phyloP scores from a whole-genome alignment of 176 grass and related monocot genomes.

The Oryza punctata region DNA sequence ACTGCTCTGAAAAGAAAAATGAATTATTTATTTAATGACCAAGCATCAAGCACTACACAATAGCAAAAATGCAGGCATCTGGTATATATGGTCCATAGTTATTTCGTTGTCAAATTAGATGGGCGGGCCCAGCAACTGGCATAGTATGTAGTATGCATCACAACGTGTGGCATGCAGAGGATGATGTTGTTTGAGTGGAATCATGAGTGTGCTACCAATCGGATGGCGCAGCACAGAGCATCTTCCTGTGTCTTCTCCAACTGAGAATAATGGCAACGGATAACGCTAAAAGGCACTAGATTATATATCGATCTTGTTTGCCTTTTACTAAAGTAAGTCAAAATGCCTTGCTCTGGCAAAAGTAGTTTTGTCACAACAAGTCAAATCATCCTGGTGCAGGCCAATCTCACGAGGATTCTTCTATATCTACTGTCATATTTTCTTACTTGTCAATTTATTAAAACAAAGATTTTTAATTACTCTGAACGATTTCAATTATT shows the following conservation, averaged over 20 bases:
- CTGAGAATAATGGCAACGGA: neutral
- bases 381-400: neutral
- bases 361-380: neutral
- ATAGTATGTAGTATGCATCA: neutral
- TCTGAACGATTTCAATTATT: too few relatives aligned
- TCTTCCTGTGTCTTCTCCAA: neutral
- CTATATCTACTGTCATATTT: neutral
- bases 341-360: neutral
- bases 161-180: neutral
- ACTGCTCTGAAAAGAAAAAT: neutral
- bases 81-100: neutral
- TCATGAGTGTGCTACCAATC: neutral
- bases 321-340: neutral
- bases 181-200: neutral
- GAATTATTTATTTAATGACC: neutral
- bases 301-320: neutral
- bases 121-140: neutral
- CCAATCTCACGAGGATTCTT: neutral
- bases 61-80: neutral
- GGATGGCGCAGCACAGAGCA: neutral
- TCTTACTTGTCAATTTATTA: neutral
- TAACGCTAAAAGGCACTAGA: neutral
- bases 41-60: conserved; percentile 14
- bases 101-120: conserved; percentile 5
- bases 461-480: neutral